phyloP scores from a whole-genome alignment of 116 monocot genomes.

The Thalassia testudinum region DNA sequence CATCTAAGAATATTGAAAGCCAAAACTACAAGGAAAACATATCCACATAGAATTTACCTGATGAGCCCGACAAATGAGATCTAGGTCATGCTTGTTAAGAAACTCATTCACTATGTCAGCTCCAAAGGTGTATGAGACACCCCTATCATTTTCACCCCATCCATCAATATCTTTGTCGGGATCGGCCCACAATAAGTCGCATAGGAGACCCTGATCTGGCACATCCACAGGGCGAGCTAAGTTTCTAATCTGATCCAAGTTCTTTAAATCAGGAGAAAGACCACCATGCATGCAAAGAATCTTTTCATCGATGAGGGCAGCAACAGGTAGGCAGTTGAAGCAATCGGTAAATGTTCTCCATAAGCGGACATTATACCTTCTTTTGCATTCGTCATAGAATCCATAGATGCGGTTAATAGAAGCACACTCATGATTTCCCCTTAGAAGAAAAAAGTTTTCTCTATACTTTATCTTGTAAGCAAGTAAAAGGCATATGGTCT shows the following conservation, averaged over 20 bases:
- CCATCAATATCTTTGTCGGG: conserved; percentile 54
- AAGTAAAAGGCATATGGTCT: conserved; percentile 8
- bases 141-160: conserved; percentile 82
- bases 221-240: conserved; percentile 1
- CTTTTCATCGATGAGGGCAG: conserved; percentile 9
- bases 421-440: conserved; percentile 4
- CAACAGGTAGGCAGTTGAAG: conserved; percentile 10
- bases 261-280: conserved; percentile 6
- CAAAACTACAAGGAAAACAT: no score
- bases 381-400: conserved; percentile 9
- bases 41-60: conserved; percentile 23
- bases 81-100: conserved; percentile 56
- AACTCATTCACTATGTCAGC: conserved; percentile 67
- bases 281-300: conserved; percentile 10
- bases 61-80: conserved; percentile 73
- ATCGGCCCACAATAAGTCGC: conserved; percentile 86
- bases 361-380: conserved; percentile 4
- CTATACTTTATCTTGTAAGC: conserved; percentile 9
- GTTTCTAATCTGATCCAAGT: conserved; percentile 6
- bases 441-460: conserved; percentile 5
- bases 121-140: conserved; percentile 84
- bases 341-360: conserved; percentile 9
- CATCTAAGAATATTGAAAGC: no score
- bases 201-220: conserved; percentile 66
- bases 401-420: conserved; percentile 8